Evolutionary conservation across 2,329 filamentous ascomycete genomes (phyloP), one percentile per base, ranked within the genome.

Genomic region (Curvularia eragrostidis): DNA sequence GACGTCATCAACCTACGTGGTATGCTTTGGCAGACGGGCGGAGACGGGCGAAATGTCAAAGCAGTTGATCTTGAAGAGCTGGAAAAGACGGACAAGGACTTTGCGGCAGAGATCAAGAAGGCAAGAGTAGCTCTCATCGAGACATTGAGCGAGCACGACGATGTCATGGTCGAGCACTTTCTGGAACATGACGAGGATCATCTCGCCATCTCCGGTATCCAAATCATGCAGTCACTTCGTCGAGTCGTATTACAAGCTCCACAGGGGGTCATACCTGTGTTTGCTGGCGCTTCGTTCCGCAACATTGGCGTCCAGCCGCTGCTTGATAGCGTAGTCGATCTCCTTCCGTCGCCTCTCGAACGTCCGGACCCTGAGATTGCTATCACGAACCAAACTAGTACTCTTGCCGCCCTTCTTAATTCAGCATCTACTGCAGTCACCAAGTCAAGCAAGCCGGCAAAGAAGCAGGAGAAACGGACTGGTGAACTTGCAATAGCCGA

Each of bases 281-380:
- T 97, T 76, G 91, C 91, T 0, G 94, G 94, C 2, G 93, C 94
- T 5, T 97, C 93, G 75, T 93, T 98, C 77, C 87, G 90, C 41
- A 97, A 98, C 64, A 91, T 98, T 61, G 95, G 95, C 7, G 93
- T 98, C 3, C 92, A 97, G 74, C 92, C 93, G 26, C 82, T 99
- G 21, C 84, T 98, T 52, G 93, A 98, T 74, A 91, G 91, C 36
- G 87, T 98, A 12, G 87, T 92, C 8, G 91, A 97, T 70, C 89
- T 97, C 44, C 82, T 98, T 2, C 95, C 95, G 0, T 91, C 87
- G 63, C 95, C 95, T 0, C 79, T 83, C 1, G 92, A 97, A 71
- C 84, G 91, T 18, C 90, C 91, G 8, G 90, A 94, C 69, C 85
- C 92, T 0, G 88, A 93, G 66, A 86, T 97, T 50, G 90, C 86